Percentiles rank a stretch among this genome's conserved stretches.
phyloP scores from a whole-genome alignment of 306 rosid genomes.

The Fragaria ananassa region DNA sequence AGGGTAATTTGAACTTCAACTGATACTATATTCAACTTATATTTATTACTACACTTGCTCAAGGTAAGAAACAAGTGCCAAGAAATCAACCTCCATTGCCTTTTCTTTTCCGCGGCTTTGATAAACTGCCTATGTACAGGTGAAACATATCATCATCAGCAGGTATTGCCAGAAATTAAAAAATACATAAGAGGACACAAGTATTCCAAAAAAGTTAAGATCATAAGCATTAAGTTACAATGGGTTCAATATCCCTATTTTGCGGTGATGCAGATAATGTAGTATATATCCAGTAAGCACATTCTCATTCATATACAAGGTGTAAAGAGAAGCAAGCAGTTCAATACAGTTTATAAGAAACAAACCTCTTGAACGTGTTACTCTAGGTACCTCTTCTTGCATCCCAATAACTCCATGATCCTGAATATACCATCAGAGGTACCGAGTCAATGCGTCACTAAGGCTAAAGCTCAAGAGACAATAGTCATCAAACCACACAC shows the following conservation, averaged over 20 bases:
- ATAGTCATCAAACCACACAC: neutral
- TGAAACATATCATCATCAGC: slow-evolving; percentile 2
- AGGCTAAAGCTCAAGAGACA: neutral
- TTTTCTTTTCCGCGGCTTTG: slow-evolving; percentile 24
- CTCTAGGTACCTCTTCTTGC: slow-evolving; percentile 26
- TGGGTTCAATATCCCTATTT: no score
- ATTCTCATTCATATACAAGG: neutral
- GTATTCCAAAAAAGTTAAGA: neutral
- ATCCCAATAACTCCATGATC: slow-evolving; percentile 53
- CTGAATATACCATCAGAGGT: slow-evolving; percentile 26
- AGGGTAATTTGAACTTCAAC: neutral
- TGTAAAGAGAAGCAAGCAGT: neutral
- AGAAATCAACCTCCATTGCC: slow-evolving; percentile 1
- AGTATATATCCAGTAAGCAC: neutral
- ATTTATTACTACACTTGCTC: neutral
- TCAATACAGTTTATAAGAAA: slow-evolving; percentile 22
- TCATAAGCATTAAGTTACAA: neutral
- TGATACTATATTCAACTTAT: slow-evolving; percentile 3
- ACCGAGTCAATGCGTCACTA: neutral
- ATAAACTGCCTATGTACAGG: slow-evolving; percentile 24
- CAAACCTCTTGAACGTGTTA: slow-evolving; percentile 37
- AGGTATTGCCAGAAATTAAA: neutral
- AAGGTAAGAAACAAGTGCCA: neutral
- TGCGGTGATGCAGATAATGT: neutral
- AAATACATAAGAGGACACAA: neutral